Conservation (phyloP, 176 grass and related monocot genomes). For the Neostapfia colusana region DNA sequence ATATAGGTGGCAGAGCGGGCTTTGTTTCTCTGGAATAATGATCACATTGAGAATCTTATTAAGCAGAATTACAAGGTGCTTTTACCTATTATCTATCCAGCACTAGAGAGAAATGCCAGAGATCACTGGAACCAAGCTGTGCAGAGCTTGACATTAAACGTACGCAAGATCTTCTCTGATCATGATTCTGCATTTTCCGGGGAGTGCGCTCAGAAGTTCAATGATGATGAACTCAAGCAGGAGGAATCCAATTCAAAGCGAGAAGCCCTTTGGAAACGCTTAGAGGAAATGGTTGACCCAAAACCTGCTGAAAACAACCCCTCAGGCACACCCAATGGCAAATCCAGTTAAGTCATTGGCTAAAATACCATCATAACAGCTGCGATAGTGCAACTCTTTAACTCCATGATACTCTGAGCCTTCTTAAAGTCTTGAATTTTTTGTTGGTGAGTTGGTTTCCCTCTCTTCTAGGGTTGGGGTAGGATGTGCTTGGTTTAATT, state of each 20-base stretch:
- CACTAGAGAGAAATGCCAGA: slow-evolving; percentile 72
- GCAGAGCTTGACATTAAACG: slow-evolving; percentile 76
- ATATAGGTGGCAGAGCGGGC: slow-evolving; percentile 93
- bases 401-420: slow-evolving; percentile 22
- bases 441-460: slow-evolving; percentile 40
- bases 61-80: slow-evolving; percentile 94
- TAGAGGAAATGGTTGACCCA: slow-evolving; percentile 67
- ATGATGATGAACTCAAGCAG: slow-evolving; percentile 65
- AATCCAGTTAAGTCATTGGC: slow-evolving; percentile 42
- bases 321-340: slow-evolving; percentile 39
- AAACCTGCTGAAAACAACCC: slow-evolving; percentile 43
- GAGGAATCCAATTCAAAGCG: slow-evolving; percentile 63
- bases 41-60: slow-evolving; percentile 88
- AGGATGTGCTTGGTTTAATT: slow-evolving; percentile 45
- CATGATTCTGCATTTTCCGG: slow-evolving; percentile 66
- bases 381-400: slow-evolving; percentile 24
- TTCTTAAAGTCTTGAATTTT: slow-evolving; percentile 32
- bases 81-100: slow-evolving; percentile 91
- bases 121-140: slow-evolving; percentile 96
- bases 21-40: slow-evolving; percentile 99
- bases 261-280: slow-evolving; percentile 63
- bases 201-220: slow-evolving; percentile 73
- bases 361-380: slow-evolving; percentile 38
- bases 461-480: slow-evolving; percentile 42
- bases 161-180: slow-evolving; percentile 92